Evolutionary conservation across 2,329 filamentous ascomycete species (phyloP), one percentile per base, ranked within the genome.

Genomic region (Exophiala spinifera): DNA sequence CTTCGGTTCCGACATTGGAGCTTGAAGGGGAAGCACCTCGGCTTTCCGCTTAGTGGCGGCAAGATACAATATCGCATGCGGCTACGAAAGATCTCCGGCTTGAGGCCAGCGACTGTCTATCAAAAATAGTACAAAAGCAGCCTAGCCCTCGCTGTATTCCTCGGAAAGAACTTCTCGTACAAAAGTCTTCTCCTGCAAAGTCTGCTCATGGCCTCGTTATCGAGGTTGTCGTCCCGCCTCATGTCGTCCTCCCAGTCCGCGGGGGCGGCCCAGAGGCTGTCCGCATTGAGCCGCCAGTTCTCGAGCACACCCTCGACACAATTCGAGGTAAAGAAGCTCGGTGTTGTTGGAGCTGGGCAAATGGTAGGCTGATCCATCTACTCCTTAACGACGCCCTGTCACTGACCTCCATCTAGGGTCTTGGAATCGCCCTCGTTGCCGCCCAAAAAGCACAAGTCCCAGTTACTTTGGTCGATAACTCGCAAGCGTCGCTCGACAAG

Each of bases 381-480:
- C 28, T 4, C 11, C 15, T 45, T 17, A 17, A 37, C 40, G 39
- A 44, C 21, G 8, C 40, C 17, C 36, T 46, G 46, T 31, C 43
- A 49, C 34, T 21, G 39, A 51, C 55, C 23, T 55, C 46, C 11
- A 28, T 14, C 40, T 64, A 97, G 92, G 94, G 94, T 56, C 77
- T 99, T 42, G 94, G 94, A 56, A 99, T 99, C 70, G 94, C 94
- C 47, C 83, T 99, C 14, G 92, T 99, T 44, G 94, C 92, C 47
- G 90, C 92, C 40, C 85, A 89, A 62, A 91, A 79, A 70, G 92
- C 92, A 40, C 79, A 84, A 56, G 82, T 99, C 0, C 88, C 90
- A 2, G 92, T 99, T 11, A 91, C 83, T 10, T 72, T 99, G 37
- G 82, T 99, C 56, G 94, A 99, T 71, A 87, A 75, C 57, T 94